Base-by-base conservation (phyloP, 2,329 filamentous ascomycete species). In the Alternaria burnsii region DNA sequence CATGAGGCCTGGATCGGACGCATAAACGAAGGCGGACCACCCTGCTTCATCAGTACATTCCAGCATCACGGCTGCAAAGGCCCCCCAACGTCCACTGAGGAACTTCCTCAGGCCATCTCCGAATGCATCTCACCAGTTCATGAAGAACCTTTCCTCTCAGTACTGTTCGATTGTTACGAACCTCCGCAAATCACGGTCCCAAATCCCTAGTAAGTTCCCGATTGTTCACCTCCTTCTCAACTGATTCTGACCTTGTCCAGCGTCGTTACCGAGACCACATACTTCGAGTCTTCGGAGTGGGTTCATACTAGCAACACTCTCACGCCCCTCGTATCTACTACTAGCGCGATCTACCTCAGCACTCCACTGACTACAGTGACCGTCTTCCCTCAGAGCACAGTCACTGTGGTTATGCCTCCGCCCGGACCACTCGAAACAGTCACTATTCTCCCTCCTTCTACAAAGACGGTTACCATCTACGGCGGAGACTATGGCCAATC, bases 1-100 rank as follows among this genome's bases (percentile, higher is more conserved):
- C 14, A 32, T 14, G 34, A 34, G 28, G 12, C 26, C 0, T 60
- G 58, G 58, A 30, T 71, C 22, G 40, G 20, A 28, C 63, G 10
- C 55, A 66, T 67, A 47, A 71, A 71, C 53, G 34, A 50, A 0
- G 64, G 65, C 5, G 32, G 24, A 11, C 26, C 20, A 5, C 24
- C 59, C 5, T 74, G 71, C 52, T 42, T 42, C 14, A 44, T 71
- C 44, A 48, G 41, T 26, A 43, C 66, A 7, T 74, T 67, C 58
- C 41, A 38, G 4, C 20, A 54, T 14, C 38, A 48, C 8, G 58
- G 53, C 3, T 73, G 71, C 50, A 12, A 22, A n/a, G 40, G 26
- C 8, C 43, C 51, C 5, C n/a, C 55, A 6, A 14, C 40, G 68
- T 20, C 22, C 16, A 18, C 5, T 3, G 32, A 40, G 14, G 32